A percentile compares a stretch with the other conserved stretches of the same genome.
Conservation (phyloP, 23 red algal genomes). For the Chondrus crispus region DNA sequence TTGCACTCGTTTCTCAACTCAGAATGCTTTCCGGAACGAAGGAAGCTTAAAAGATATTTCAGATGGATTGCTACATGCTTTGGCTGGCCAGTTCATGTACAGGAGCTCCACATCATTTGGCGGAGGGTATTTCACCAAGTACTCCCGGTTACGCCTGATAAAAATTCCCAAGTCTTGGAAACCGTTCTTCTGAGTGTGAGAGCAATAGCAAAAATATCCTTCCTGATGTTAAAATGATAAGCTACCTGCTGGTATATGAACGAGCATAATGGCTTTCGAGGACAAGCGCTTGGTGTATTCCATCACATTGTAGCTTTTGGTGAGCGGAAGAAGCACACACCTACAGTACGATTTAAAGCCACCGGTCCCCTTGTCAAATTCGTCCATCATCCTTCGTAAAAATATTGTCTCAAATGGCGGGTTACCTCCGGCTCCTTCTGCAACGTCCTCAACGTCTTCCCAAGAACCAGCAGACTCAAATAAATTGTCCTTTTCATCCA, state of each 20-base stretch:
- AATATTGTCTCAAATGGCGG: neutral
- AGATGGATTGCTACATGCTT: neutral
- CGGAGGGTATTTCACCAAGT: neutral
- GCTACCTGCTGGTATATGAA: neutral
- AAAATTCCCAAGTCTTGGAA: neutral
- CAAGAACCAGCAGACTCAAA: neutral
- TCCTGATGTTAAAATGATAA: neutral
- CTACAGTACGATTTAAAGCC: neutral
- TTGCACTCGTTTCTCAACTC: neutral
- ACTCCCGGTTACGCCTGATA: neutral
- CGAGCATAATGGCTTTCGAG: neutral
- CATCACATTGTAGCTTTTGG: neutral
- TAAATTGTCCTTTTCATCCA: neutral
- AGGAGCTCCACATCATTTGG: neutral
- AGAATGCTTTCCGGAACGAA: neutral
- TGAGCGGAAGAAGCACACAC: conserved; percentile 7
- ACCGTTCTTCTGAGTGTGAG: neutral
- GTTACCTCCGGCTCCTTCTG: conserved; percentile 6
- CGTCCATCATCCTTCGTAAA: neutral
- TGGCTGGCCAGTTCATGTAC: neutral
- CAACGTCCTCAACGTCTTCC: neutral
- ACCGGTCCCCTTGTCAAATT: neutral
- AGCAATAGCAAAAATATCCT: neutral
- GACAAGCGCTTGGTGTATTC: neutral
- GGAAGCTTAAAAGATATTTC: neutral